Conservation (phyloP, 179 eudicot species). For the Heliamphora pulchella region DNA sequence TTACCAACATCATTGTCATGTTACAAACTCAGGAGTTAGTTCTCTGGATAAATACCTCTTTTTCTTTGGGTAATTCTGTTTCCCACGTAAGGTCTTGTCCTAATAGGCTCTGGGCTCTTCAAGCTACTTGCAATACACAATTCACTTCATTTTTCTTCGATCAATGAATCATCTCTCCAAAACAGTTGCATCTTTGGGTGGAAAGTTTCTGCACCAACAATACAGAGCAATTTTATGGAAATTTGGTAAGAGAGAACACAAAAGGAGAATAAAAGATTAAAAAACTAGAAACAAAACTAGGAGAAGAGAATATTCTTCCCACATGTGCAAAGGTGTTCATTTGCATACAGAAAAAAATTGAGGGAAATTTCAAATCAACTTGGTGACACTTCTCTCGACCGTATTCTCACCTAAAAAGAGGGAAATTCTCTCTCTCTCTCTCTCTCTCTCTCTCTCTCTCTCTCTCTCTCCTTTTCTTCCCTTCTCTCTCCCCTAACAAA, state of each 20-base stretch:
- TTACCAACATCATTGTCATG: background rate
- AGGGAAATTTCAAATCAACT: background rate
- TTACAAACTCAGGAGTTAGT: no score
- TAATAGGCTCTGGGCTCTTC: background rate
- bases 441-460: background rate
- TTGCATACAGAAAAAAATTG: background rate
- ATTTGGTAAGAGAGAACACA: background rate
- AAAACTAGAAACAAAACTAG: no score
- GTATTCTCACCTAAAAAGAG: background rate
- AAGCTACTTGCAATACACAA: background rate
- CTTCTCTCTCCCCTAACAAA: background rate
- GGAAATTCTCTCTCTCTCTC: background rate
- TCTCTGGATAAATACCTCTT: background rate
- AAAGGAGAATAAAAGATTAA: background rate
- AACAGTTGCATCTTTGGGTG: background rate
- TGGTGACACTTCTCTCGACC: background rate
- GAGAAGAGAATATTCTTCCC: background rate
- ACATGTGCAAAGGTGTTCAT: no score
- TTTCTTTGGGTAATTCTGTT: background rate
- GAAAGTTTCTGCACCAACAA: constrained; percentile 10
- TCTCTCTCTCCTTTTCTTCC: background rate
- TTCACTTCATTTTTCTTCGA: background rate
- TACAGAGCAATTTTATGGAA: background rate
- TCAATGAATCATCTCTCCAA: background rate
- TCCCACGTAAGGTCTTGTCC: background rate